Evolutionary conservation across 1,139 yeast genomes (phyloP).

Genomic region (Nakaseomyces bracarensis): DNA sequence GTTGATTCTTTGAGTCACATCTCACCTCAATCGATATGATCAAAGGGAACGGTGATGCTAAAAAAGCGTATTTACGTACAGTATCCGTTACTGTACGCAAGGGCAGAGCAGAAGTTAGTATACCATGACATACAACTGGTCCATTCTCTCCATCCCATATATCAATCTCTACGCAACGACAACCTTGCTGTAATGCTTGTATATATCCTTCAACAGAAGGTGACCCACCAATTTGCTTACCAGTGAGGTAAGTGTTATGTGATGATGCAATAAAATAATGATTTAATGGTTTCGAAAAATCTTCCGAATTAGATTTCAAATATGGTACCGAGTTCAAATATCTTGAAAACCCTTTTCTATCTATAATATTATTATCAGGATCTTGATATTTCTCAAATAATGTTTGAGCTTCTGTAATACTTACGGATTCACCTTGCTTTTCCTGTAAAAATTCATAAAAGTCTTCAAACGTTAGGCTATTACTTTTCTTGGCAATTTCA

Average conservation of each 20-base stretch:
- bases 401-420: slow-evolving; percentile 30
- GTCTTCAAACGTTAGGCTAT: slow-evolving; percentile 30
- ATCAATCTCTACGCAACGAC: slow-evolving; percentile 88
- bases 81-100: slow-evolving; percentile 63
- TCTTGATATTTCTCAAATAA: slow-evolving; percentile 42
- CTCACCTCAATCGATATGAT: slow-evolving; percentile 82
- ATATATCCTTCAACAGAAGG: slow-evolving; percentile 88
- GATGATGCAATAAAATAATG: slow-evolving; percentile 88
- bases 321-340: slow-evolving; percentile 10
- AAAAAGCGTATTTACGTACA: slow-evolving; percentile 76
- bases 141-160: slow-evolving; percentile 83
- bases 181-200: slow-evolving; percentile 82
- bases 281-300: slow-evolving; percentile 61
- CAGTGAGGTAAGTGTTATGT: slow-evolving; percentile 85
- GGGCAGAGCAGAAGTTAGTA: slow-evolving; percentile 68
- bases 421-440: slow-evolving; percentile 44
- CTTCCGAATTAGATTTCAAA: slow-evolving; percentile 27
- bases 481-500: slow-evolving; percentile 11
- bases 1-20: slow-evolving; percentile 62
- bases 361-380: slow-evolving; percentile 9
- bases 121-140: slow-evolving; percentile 89
- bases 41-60: slow-evolving; percentile 73
- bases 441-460: slow-evolving; percentile 42
- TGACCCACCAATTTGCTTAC: slow-evolving; percentile 85
- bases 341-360: slow-evolving; percentile 4